Evolutionary conservation across 2,329 filamentous ascomycete genomes (phyloP).

Genomic region (Madurella mycetomatis): DNA sequence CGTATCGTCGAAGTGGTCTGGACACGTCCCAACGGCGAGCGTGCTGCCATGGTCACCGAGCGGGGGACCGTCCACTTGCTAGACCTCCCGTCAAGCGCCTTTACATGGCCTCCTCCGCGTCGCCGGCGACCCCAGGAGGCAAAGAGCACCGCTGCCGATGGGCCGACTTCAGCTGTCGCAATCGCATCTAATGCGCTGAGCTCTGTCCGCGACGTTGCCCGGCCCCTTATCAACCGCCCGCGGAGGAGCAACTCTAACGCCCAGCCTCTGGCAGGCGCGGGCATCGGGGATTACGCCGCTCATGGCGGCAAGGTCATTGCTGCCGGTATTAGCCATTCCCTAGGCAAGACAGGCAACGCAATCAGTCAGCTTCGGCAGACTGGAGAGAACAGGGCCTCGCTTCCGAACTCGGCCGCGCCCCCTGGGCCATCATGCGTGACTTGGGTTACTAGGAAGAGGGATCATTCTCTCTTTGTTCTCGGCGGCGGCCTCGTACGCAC

Average conservation of each 20-base stretch:
- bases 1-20: constrained; percentile 87
- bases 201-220: constrained; percentile 65
- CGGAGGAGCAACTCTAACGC: constrained; percentile 47
- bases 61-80: constrained; percentile 93
- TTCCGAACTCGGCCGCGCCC: constrained; percentile 53
- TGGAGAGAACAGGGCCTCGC: constrained; percentile 68
- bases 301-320: constrained; percentile 69
- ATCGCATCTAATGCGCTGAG: constrained; percentile 67
- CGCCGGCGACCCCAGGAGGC: constrained; percentile 44
- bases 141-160: constrained; percentile 45
- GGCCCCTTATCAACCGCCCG: constrained; percentile 53
- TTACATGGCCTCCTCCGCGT: constrained; percentile 78
- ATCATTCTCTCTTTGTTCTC: constrained; percentile 60
- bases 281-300: constrained; percentile 57
- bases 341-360: constrained; percentile 66
- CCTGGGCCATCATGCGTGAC: constrained; percentile 58
- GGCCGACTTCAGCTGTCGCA: constrained; percentile 54
- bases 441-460: constrained; percentile 60
- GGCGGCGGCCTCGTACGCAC: constrained; percentile 63
- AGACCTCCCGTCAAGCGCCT: constrained; percentile 76
- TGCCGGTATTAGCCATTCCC: constrained; percentile 67
- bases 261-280: constrained; percentile 38
- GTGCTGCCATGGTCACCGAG: constrained; percentile 84
- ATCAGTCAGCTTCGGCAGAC: constrained; percentile 69
- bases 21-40: constrained; percentile 75